These are phyloP conservation scores for Xylaria sp. DNA, from an alignment of 2,329 filamentous ascomycete species.

Conservation along the genomic window DNA sequence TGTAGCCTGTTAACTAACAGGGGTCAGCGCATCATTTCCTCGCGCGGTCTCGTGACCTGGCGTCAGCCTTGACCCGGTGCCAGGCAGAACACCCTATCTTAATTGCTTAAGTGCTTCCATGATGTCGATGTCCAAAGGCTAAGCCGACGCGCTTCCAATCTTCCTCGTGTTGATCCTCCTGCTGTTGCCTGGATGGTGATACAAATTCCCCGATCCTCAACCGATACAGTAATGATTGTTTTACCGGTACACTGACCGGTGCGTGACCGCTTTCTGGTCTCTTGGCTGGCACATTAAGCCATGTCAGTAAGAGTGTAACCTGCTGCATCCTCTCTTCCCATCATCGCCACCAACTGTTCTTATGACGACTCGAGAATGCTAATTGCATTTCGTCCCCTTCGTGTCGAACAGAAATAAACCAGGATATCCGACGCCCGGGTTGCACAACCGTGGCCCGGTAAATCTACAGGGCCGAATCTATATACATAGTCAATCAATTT, in stretches of 20 bases:
- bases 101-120: not conserved
- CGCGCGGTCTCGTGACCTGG: no score
- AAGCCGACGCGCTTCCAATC: not conserved
- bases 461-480: no score
- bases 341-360: slow-evolving; percentile 18
- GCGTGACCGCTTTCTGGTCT: no score
- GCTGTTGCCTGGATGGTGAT: slow-evolving; percentile 22
- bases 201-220: not conserved
- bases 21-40: not conserved
- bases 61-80: slow-evolving; percentile 20
- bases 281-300: not conserved
- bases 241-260: not conserved
- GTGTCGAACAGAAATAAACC: no score
- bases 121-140: no score
- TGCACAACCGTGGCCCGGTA: no score
- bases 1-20: slow-evolving; percentile 34
- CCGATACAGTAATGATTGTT: not conserved
- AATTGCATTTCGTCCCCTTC: not conserved
- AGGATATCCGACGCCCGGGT: no score
- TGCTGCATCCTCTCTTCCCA: not conserved
- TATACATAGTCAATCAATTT: not conserved
- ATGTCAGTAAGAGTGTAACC: not conserved
- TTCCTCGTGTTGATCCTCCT: not conserved
- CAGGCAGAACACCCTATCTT: slow-evolving; percentile 35
- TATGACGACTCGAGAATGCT: not conserved